phyloP scores from a whole-genome alignment of 2,329 filamentous ascomycete species.

The Aspergillus sp. region DNA sequence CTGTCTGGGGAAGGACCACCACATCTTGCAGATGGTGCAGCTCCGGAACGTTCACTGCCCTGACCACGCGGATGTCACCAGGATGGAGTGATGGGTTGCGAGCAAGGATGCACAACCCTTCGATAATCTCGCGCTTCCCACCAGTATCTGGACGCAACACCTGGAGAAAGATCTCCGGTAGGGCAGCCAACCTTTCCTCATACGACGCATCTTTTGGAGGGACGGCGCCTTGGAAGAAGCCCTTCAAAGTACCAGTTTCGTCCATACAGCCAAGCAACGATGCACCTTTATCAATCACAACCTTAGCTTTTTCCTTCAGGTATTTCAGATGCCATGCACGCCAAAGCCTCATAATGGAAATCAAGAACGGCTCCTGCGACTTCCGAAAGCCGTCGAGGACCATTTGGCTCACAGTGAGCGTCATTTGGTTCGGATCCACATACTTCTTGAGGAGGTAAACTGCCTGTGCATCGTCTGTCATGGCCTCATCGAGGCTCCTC shows the following conservation, averaged over 20 bases:
- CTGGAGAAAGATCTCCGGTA: constrained; percentile 88
- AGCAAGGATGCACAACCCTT: constrained; percentile 73
- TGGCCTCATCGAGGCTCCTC: constrained; percentile 58
- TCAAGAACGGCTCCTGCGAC: constrained; percentile 67
- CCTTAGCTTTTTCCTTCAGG: constrained; percentile 85
- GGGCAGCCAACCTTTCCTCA: constrained; percentile 41
- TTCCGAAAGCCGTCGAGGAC: constrained; percentile 72
- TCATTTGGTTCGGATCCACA: constrained; percentile 78
- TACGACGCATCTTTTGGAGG: constrained; percentile 20
- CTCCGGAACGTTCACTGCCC: constrained; percentile 66
- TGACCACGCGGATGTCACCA: constrained; percentile 81
- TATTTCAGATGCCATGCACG: constrained; percentile 79
- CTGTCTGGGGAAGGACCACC: constrained; percentile 75
- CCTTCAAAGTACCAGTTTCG: constrained; percentile 67
- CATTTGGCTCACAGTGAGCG: constrained; percentile 65
- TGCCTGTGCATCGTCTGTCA: constrained; percentile 57
- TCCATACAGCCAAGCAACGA: constrained; percentile 85
- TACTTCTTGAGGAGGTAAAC: constrained; percentile 61
- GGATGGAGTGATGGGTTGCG: constrained; percentile 91
- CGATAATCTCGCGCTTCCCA: constrained; percentile 55
- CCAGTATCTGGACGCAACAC: constrained; percentile 52
- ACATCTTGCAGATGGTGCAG: constrained; percentile 74
- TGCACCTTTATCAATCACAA: constrained; percentile 71
- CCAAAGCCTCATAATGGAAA: constrained; percentile 75
- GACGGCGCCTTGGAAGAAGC: constrained; percentile 53